These are phyloP conservation scores for Dendrobium nobile DNA, from an alignment of 106 monocot species.

Conservation along the genomic window DNA sequence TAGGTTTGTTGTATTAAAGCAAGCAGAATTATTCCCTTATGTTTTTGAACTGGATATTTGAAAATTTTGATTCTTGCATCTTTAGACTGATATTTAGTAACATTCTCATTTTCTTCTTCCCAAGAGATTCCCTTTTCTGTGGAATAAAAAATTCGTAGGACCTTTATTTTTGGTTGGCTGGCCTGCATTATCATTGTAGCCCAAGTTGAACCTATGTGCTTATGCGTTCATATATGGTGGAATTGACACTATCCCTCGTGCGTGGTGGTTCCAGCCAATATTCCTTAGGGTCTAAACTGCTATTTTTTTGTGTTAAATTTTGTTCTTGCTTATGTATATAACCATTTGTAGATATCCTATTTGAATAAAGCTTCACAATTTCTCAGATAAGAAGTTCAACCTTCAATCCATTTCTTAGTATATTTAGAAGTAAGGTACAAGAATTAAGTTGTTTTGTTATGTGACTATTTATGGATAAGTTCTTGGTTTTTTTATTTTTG, in stretches of 20 bases:
- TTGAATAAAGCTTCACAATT: background rate
- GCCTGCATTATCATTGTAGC: background rate
- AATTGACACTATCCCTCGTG: background rate
- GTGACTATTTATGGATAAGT: background rate
- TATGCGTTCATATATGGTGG: background rate
- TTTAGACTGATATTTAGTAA: background rate
- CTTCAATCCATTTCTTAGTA: background rate
- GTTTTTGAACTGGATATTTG: background rate
- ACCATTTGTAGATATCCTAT: background rate
- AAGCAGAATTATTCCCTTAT: no score
- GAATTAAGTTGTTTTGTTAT: background rate
- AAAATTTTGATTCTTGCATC: background rate
- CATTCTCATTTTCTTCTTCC: background rate
- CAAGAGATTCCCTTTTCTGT: background rate
- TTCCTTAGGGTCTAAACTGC: background rate
- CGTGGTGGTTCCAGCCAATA: background rate
- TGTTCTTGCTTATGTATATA: background rate
- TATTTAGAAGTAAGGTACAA: background rate
- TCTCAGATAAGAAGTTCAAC: background rate
- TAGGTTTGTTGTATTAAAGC: no score
- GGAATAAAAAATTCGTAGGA: background rate
- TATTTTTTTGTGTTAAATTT: background rate
- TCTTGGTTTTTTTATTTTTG: background rate
- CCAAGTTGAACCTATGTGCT: background rate
- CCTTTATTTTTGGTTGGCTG: background rate